Evolutionary conservation across 2,329 filamentous ascomycete genomes (phyloP), one percentile per base, ranked within the genome.

Genomic region (Fusarium paranaense): DNA sequence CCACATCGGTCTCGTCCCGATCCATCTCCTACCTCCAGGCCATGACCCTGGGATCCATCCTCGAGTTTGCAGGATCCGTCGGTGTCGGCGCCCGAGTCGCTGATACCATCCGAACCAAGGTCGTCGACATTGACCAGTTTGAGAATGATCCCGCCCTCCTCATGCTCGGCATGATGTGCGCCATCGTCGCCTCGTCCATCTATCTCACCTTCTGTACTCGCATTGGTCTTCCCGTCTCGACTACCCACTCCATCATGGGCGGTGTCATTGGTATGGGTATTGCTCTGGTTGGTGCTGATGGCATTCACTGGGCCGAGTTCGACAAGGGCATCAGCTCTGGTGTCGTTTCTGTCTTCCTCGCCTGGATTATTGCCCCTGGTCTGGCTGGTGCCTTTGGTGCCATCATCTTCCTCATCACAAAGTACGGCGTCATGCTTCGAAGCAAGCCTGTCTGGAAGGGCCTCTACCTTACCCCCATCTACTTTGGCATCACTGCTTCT

Each of bases 1-100:
- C 92, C n/a, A 93, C 91, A 25, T 92, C 90, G 76, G 92, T 94
- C 71, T 92, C 91, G 2, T 93, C 92, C 27, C 86, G 92, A 62
- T 93, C 92, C 68, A 82, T 93, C 66, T 86, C 86, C 6, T 89
- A 91, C 79, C 73, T 88, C 69, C 90, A 92, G 78, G 90, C 89
- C 74, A 90, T 90, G 89, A 72, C 85, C 8, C 81, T 90, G 13
- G 90, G 87, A 20, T 86, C 87, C 50, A 79, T 91, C 68, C 90
- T 91, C 83, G 90, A 92, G 79, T 90, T 92, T 69, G 80, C 86
- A 10, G 91, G 91, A 64, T 86, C 89, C 56, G 83, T 92, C 57
- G 87, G 87, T 67, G 90, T 92, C 50, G 90, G 90, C 11, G 86
- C 89, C 58, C 88, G 89, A 66, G 89, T 90, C 1, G 88, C 90